Percentiles rank a stretch among this genome's conserved stretches.
Evolutionary conservation across 352 stramenopile genomes (phyloP).

Genomic region (Phytophthora sp.): DNA sequence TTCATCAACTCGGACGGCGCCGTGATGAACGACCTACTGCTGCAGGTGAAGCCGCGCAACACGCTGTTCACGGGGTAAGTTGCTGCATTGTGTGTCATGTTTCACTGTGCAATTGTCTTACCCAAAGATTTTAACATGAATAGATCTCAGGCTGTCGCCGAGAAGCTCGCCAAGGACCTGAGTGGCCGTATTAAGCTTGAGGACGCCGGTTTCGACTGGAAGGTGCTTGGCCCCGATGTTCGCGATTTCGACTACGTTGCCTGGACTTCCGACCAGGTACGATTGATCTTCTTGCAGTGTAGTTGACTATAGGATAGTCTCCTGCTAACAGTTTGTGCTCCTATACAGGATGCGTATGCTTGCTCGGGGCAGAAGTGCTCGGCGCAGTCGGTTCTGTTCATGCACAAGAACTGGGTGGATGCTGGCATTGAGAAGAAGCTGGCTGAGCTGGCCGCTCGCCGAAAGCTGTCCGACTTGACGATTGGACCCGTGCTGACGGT

Average conservation of each 20-base stretch:
- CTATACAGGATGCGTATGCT: conserved; percentile 94
- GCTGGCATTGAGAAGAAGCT: conserved; percentile 95
- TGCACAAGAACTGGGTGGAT: conserved; percentile 97
- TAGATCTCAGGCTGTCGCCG: conserved; percentile 91
- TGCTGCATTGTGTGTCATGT: background rate
- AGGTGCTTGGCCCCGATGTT: conserved; percentile 96
- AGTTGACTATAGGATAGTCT: background rate
- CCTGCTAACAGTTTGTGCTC: conserved; percentile 10
- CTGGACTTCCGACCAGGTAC: conserved; percentile 96
- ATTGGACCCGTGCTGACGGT: conserved; percentile 97
- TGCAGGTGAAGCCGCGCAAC: conserved; percentile 93
- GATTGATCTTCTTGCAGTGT: background rate
- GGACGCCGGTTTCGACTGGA: conserved; percentile 99
- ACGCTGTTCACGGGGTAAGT: conserved; percentile 97
- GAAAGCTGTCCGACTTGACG: conserved; percentile 95
- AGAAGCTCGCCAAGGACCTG: conserved; percentile 93
- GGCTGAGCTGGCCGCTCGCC: conserved; percentile 82
- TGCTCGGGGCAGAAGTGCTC: conserved; percentile 99
- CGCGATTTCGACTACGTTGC: conserved; percentile 97
- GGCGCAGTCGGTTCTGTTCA: conserved; percentile 98
- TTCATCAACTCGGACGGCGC: conserved; percentile 96
- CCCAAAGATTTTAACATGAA: background rate
- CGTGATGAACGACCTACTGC: conserved; percentile 95
- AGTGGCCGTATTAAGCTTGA: conserved; percentile 95
- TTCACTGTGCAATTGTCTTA: background rate